Evolutionary conservation across 1,284 basidiomycete genomes (phyloP).

Genomic region (Apiotrichum brassicae): DNA sequence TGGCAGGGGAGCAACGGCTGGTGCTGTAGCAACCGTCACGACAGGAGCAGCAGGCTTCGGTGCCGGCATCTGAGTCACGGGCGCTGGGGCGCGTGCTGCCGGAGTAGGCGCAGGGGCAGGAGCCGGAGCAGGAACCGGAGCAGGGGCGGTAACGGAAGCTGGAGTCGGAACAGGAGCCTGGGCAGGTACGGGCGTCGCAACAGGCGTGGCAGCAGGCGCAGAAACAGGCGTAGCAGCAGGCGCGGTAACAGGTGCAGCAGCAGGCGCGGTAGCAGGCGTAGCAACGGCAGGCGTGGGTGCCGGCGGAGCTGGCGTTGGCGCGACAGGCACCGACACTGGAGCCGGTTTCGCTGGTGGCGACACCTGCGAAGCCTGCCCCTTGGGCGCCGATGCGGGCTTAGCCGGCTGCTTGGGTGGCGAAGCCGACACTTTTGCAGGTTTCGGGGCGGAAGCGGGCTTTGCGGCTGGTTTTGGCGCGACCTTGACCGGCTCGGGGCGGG

Average conservation of each 20-base stretch:
- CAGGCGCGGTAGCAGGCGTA: slow-evolving; percentile 2
- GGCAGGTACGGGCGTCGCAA: background rate
- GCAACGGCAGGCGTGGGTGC: background rate
- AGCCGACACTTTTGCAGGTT: too few species aligned
- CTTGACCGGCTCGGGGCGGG: background rate
- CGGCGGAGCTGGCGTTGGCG: background rate
- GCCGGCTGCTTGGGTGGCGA: too few species aligned
- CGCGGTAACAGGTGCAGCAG: background rate
- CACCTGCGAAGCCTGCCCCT: too few species aligned
- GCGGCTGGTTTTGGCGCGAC: background rate
- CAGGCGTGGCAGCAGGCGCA: background rate
- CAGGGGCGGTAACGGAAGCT: background rate
- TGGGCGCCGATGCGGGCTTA: too few species aligned
- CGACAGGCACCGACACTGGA: background rate
- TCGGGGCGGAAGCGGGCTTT: too few species aligned
- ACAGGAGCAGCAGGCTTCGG: too few species aligned
- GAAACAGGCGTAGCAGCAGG: background rate
- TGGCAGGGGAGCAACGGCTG: too few species aligned
- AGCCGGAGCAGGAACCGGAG: background rate
- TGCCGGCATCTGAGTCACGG: background rate
- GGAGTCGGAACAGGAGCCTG: too few species aligned
- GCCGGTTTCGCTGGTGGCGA: too few species aligned
- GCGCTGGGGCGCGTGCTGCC: too few species aligned
- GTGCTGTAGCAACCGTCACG: too few species aligned
- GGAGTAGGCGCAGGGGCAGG: slow-evolving; percentile 1